phyloP scores from a whole-genome alignment of 2,329 filamentous ascomycete genomes.

The Nigrospora sphaerica region DNA sequence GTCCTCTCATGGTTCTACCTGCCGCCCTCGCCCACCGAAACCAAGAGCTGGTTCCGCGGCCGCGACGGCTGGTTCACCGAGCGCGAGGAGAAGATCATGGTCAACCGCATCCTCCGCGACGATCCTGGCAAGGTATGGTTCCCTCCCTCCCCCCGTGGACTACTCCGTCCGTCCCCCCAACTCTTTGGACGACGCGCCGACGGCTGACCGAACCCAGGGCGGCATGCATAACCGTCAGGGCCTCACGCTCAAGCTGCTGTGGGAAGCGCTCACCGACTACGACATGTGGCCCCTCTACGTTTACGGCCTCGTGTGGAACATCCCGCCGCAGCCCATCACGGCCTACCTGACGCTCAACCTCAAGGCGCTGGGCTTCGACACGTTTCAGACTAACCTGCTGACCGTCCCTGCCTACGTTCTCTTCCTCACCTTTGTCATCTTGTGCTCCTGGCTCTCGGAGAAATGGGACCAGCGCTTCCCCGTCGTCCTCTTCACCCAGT shows the following conservation, averaged over 20 bases:
- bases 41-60: conserved; percentile 48
- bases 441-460: conserved; percentile 36
- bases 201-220: conserved; percentile 15
- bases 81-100: conserved; percentile 54
- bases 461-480: conserved; percentile 25
- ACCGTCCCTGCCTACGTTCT: conserved; percentile 41
- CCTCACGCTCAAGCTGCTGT: conserved; percentile 39
- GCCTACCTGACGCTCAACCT: conserved; percentile 11
- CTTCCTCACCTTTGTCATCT: conserved; percentile 31
- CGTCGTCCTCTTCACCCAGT: conserved; percentile 28
- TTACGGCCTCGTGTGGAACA: conserved; percentile 25
- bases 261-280: conserved; percentile 43
- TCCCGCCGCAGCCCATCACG: conserved; percentile 14
- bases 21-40: conserved; percentile 39
- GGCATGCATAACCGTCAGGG: conserved; percentile 53
- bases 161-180: too few species aligned
- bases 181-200: too few species aligned
- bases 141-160: too few species aligned
- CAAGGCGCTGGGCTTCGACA: conserved; percentile 9
- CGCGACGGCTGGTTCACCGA: conserved; percentile 54
- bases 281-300: conserved; percentile 51
- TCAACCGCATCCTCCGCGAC: conserved; percentile 48
- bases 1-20: conserved; percentile 36
- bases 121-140: conserved; percentile 41
- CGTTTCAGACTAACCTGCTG: conserved; percentile 36